These are phyloP conservation scores for Phytophthora boehmeriae DNA, from an alignment of 352 stramenopile species.

Conservation along the genomic window DNA sequence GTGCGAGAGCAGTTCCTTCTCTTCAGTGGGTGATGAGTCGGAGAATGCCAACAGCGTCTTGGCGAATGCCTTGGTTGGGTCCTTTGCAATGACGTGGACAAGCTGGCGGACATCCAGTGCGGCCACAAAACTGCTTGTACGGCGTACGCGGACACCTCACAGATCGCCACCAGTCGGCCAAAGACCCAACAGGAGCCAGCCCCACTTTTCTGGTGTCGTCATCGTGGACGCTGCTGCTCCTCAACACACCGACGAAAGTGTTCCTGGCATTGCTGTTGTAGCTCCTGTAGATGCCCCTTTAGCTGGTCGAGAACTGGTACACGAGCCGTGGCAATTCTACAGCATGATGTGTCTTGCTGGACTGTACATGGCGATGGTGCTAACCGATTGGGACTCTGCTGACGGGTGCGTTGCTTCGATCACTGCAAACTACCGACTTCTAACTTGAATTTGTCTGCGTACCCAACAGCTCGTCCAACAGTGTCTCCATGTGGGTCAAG, in stretches of 20 bases:
- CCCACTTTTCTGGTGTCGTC: conserved; percentile 32
- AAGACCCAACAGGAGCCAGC: neutral
- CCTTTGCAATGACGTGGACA: conserved; percentile 71
- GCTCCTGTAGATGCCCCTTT: conserved; percentile 54
- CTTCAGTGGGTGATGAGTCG: conserved; percentile 5
- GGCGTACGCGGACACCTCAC: conserved; percentile 11
- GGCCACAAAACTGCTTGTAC: conserved; percentile 65
- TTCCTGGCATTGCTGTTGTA: conserved; percentile 19
- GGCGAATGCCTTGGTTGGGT: conserved; percentile 57
- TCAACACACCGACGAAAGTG: conserved; percentile 7
- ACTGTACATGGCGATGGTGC: conserved; percentile 95
- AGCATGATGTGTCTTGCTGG: conserved; percentile 90
- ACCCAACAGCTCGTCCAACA: conserved; percentile 45
- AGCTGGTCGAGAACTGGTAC: conserved; percentile 33
- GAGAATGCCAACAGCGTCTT: conserved; percentile 47
- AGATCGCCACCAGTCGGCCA: neutral
- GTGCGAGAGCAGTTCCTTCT: conserved; percentile 33
- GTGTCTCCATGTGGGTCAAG: conserved; percentile 96
- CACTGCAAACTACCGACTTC: neutral
- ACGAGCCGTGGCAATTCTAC: conserved; percentile 94
- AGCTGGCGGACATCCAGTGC: conserved; percentile 73
- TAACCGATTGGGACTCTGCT: conserved; percentile 94
- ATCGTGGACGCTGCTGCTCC: conserved; percentile 59
- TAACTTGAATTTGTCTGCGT: neutral
- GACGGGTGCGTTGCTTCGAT: conserved; percentile 43